A percentile compares a stretch with the other conserved stretches of the same genome.
phyloP scores from a whole-genome alignment of 2,329 filamentous ascomycete genomes.

The Raffaelea albimanens region DNA sequence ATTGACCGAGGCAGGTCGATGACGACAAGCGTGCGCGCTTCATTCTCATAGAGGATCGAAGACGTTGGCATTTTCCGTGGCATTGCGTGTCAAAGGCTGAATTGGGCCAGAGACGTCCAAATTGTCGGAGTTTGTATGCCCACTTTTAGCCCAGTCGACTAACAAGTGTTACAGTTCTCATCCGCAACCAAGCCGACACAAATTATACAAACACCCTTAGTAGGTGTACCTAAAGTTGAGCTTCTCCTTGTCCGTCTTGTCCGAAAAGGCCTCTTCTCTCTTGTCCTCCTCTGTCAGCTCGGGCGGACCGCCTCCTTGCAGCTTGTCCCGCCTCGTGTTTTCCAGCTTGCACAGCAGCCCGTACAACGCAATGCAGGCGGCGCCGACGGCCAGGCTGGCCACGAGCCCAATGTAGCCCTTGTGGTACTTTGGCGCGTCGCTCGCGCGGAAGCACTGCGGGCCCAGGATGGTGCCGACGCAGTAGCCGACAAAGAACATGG shows the following conservation, averaged over 20 bases:
- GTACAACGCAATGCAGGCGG: constrained; percentile 20
- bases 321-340: constrained; percentile 23
- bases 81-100: too few relatives aligned
- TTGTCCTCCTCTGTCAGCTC: constrained; percentile 16
- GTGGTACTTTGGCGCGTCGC: constrained; percentile 35
- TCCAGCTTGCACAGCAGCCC: constrained; percentile 35
- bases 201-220: too few relatives aligned
- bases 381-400: constrained; percentile 22
- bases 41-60: constrained; percentile 45
- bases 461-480: constrained; percentile 49
- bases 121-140: too few relatives aligned
- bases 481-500: constrained; percentile 3
- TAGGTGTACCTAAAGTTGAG: constrained; percentile 5
- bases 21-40: constrained; percentile 40
- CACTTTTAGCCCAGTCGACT: too few relatives aligned
- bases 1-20: constrained; percentile 64
- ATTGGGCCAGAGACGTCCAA: too few relatives aligned
- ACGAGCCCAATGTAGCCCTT: constrained; percentile 52
- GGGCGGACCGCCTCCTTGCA: constrained; percentile 16
- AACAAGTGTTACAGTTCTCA: too few relatives aligned
- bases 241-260: constrained; percentile 22
- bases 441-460: constrained; percentile 43
- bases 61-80: constrained; percentile 9
- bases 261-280: constrained; percentile 20
- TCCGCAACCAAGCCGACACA: too few relatives aligned